Evolutionary conservation across 768 basidiomycete species (phyloP), one percentile per base, ranked within the genome.

Genomic region (Saitozyma podzolica): DNA sequence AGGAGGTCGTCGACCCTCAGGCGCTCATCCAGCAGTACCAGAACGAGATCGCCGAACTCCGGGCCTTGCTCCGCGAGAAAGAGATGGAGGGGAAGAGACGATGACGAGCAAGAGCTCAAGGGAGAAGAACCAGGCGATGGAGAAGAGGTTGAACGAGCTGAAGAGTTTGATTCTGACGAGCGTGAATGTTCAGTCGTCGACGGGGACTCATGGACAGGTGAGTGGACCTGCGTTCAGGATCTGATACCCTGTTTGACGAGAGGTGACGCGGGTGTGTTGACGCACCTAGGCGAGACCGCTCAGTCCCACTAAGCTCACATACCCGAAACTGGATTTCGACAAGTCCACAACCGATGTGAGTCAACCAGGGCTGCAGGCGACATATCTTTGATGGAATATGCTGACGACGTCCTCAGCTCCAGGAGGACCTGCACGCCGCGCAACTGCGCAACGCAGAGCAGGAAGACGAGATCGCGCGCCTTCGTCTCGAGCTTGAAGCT

Each of bases 11-110:
- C 4, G 92, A 96, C 69, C 92, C 91, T 0, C 91, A 93, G 63
- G 94, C 92, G 0, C 84, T 96, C 47, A 90, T 99, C 65, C 91
- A 95, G 81, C 85, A 92, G 55, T 97, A 98, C 77, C 86, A 91
- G 68, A 90, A 89, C 71, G 92, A 98, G 81, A 95, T 99, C 58
- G 93, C 94, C 54, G 89, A 90, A 48, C 86, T 99, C 57, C 90
- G 88, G 82, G 85, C 91, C 1, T 62, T 75, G 47, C 39, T 73
- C 39, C 56, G 70, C n/a, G 78, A 78, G 64, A 70, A 70, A 41
- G 75, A 75, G 54, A 59, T 40, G 6, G 49, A 20, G 29, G 40
- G 9, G 47, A 17, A 37, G 42, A 57, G 49, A 51, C 2, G 40
- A 16, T 9, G 17, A 40, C 50, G 61, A 37, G 16, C 7, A 42